A percentile compares a stretch with the other conserved stretches of the same genome.
These are phyloP conservation scores for Sphaerulina musiva DNA, from an alignment of 2,329 filamentous ascomycete species.

Conservation along the genomic window DNA sequence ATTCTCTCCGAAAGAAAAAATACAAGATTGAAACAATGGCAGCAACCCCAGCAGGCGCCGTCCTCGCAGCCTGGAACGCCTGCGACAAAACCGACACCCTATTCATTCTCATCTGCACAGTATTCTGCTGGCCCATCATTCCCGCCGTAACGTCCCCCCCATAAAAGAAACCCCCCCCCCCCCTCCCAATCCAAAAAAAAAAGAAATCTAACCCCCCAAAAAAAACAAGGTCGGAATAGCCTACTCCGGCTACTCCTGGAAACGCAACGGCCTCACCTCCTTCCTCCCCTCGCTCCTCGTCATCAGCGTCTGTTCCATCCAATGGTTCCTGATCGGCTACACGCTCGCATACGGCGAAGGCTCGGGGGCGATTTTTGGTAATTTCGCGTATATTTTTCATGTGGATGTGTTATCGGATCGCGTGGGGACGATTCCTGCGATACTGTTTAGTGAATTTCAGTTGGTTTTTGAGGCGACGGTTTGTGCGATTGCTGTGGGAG, in stretches of 20 bases:
- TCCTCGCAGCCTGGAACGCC: slow-evolving; percentile 31
- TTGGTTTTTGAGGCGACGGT: slow-evolving; percentile 47
- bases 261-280: slow-evolving; percentile 44
- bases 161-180: no score
- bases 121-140: slow-evolving; percentile 49
- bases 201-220: no score
- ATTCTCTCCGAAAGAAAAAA: no score
- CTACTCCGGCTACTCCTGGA: slow-evolving; percentile 46
- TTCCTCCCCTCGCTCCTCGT: slow-evolving; percentile 45
- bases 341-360: slow-evolving; percentile 46
- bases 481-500: slow-evolving; percentile 47
- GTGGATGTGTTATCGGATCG: slow-evolving; percentile 43
- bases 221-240: slow-evolving; percentile 40
- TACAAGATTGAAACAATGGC: background rate
- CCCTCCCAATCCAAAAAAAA: no score
- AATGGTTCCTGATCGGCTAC: slow-evolving; percentile 48
- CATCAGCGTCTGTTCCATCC: slow-evolving; percentile 45
- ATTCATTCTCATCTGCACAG: slow-evolving; percentile 47
- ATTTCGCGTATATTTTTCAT: slow-evolving; percentile 44
- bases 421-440: slow-evolving; percentile 46
- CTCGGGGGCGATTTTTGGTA: slow-evolving; percentile 39
- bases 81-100: slow-evolving; percentile 49
- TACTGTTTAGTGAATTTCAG: slow-evolving; percentile 49
- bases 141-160: slow-evolving; percentile 32
- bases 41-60: background rate